Percentiles rank a stretch among this genome's conserved stretches.
phyloP scores from a whole-genome alignment of 345 rosid species.

The Dimocarpus longan region DNA sequence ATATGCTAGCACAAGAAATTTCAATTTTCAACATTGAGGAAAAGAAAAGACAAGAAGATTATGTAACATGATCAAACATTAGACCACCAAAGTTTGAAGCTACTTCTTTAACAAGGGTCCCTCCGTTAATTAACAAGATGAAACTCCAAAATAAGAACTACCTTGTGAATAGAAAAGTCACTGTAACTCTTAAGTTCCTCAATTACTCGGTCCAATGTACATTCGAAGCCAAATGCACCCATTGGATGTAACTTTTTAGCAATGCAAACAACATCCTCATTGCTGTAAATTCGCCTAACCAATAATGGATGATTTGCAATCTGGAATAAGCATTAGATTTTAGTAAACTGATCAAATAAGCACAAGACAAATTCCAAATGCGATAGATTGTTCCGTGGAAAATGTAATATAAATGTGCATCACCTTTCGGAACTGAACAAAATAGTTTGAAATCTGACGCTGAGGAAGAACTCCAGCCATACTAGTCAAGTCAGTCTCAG shows the following conservation, averaged over 20 bases:
- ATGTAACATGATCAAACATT: not conserved
- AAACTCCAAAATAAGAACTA: slow-evolving; percentile 30
- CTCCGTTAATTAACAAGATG: not conserved
- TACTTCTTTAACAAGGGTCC: not conserved
- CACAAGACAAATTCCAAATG: not conserved
- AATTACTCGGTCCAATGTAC: slow-evolving; percentile 82
- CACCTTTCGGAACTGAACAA: slow-evolving; percentile 96
- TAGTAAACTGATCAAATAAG: slow-evolving; percentile 18
- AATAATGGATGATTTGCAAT: slow-evolving; percentile 98
- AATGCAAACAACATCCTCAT: slow-evolving; percentile 69
- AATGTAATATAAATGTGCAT: not conserved
- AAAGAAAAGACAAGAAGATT: not conserved
- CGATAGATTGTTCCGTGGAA: not conserved
- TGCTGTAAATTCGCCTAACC: slow-evolving; percentile 79
- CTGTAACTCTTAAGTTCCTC: slow-evolving; percentile 80
- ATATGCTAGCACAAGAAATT: not conserved
- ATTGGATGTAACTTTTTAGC: slow-evolving; percentile 79
- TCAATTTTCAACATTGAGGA: not conserved
- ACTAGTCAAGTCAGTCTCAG: slow-evolving; percentile 45
- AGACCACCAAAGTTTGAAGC: not conserved
- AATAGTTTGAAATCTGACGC: slow-evolving; percentile 90
- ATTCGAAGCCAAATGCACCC: slow-evolving; percentile 89
- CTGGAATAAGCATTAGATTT: slow-evolving; percentile 39
- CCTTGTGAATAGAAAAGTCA: slow-evolving; percentile 94
- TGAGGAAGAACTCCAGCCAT: slow-evolving; percentile 64